Evolutionary conservation across 371 early-diverging fungal species (phyloP), one percentile per base, ranked within the genome.

Genomic region (Apophysomyces trapeziformis): DNA sequence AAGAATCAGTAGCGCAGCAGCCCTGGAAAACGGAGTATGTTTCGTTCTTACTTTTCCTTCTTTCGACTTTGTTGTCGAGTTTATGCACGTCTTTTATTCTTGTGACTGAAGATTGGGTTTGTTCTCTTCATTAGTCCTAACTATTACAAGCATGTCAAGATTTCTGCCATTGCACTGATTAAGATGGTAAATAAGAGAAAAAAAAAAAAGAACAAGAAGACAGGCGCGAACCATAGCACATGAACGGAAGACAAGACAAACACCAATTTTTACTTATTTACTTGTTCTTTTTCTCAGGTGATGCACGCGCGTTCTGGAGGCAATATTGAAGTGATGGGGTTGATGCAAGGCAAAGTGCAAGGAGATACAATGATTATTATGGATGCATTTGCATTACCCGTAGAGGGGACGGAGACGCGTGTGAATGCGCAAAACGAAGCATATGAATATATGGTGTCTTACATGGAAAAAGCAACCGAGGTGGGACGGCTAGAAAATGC

Each of bases 371-470:
- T 99, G 91, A 80, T 95, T 67, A 90, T 99, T 47, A 92, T 97
- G 91, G 99, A 99, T 72, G 92, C 95, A 4, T 98, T 97, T 84
- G 96, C 96, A 26, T 84, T 99, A 58, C 99, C 99, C 0, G 99
- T 99, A 7, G 98, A 99, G 75, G 98, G 98, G 14, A 99, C 98
- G 0, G 99, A 99, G 75, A 99, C 99, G n/a, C 84, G 98, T 58
- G 99, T 98, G n/a, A 98, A 94, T 76, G 98, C 99, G 0, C 92
- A 92, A 59, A 87, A 83, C 38, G 94, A 97, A 71, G 96, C 93
- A 12, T 93, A 97, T 80, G 99, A 98, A 74, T 99, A 98, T 73
- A 97, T 98, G 97, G 95, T 97, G 35, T 84, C 93, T 50, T 97
- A 96, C 66, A 86, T 92, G 73, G 90, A 91, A 46, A 90, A 88